Percentiles rank a stretch among this genome's conserved stretches.
These are phyloP conservation scores for Pulicaria dysenterica DNA, from an alignment of 129 eudicot species.

Conservation along the genomic window DNA sequence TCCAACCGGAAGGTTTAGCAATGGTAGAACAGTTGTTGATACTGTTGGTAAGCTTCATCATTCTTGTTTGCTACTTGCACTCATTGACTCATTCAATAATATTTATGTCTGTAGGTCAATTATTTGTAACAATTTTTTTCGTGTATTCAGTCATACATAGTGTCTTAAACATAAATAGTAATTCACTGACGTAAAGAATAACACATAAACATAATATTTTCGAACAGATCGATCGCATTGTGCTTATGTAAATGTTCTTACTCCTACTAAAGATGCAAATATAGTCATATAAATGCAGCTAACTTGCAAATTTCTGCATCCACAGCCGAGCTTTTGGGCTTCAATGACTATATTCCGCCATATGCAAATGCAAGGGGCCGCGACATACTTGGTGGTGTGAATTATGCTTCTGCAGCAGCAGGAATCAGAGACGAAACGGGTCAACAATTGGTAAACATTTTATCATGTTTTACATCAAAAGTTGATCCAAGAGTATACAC, in stretches of 20 bases:
- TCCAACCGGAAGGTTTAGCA: conserved; percentile 73
- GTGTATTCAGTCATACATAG: too few relatives aligned
- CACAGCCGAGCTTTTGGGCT: conserved; percentile 78
- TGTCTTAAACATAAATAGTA: too few relatives aligned
- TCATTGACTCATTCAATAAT: too few relatives aligned
- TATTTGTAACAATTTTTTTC: too few relatives aligned
- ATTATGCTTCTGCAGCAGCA: conserved; percentile 89
- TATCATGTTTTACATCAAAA: neutral
- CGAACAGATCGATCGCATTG: neutral
- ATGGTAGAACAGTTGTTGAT: conserved; percentile 71
- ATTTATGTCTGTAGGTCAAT: too few relatives aligned
- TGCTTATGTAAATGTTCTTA: neutral
- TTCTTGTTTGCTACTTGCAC: neutral
- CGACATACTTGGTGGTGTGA: conserved; percentile 60
- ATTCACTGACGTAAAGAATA: too few relatives aligned
- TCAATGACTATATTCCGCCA: conserved; percentile 59
- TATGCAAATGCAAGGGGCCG: conserved; percentile 58
- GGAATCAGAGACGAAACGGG: conserved; percentile 84
- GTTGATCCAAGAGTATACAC: neutral
- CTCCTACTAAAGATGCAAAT: neutral
- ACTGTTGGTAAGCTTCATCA: conserved; percentile 49
- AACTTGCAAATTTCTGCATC: neutral
- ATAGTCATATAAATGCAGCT: neutral
- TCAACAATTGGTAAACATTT: conserved; percentile 58
- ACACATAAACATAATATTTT: too few relatives aligned